Base-by-base conservation (phyloP, 495 filamentous ascomycete genomes). In the Cercophora scortea region DNA sequence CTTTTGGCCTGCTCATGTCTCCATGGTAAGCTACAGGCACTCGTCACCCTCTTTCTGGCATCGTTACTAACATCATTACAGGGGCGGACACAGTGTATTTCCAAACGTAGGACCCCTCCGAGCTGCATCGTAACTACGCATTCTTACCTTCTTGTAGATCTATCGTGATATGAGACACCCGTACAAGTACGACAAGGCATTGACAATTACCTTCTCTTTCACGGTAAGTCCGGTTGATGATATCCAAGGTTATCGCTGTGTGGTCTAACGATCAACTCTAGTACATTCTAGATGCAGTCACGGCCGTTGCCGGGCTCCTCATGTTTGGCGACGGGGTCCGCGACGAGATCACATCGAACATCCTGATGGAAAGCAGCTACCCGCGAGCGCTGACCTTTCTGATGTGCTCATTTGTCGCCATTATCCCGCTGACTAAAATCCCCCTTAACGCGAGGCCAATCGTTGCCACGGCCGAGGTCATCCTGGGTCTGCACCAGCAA, bases 121-220 rank as follows among this genome's bases (percentile, higher is more conserved):
- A 25, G 16, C 34, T 47, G 46, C 6, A 0, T 11, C 13, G 15
- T 7, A 36, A 32, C 8, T 32, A 33, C 8, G 6, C 12, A 13
- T 46, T 18, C 45, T 52, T 34, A 55, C 54, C n/a, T 8, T 1
- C 32, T 2, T 18, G 32, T 18, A 77, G 72, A 96, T 98, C 61
- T 98, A 96, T 66, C 80, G 90, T 47, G 93, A 98, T 70, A 98
- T 98, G 93, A 78, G 93, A 55, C 93, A 97, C 65, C 90, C 93
- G 0, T 77, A 87, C 43, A 93, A 89, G 61, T 97, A 93, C 65
- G 76, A 74, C 17, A 80, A 79, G 65, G 86, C 84, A 46, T 76
- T 96, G 16, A 82, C 85, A 61, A 78, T 84, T 40, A 95, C 91
- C 1, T 97, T 93, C 62, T 67, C 81, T n/a, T 96, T 96, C 67